Percentiles rank a stretch among this genome's conserved stretches.
Evolutionary conservation across 129 eudicot species (phyloP).

Genomic region (Ambrosia artemisiifolia): DNA sequence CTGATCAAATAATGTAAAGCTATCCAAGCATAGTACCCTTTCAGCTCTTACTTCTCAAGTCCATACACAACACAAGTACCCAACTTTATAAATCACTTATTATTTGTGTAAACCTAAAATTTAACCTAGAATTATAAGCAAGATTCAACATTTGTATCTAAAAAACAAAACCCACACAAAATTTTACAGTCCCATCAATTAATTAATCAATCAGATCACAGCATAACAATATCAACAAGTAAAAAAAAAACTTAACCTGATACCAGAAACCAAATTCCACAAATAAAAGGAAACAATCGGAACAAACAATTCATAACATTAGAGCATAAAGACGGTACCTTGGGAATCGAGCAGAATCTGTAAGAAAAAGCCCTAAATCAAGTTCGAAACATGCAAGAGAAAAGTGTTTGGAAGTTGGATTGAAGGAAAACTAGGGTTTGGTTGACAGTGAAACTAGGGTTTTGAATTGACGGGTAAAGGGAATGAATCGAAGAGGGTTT

Average conservation of each 20-base stretch:
- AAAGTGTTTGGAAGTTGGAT: slow-evolving; percentile 21
- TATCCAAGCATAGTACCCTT: slow-evolving; percentile 6
- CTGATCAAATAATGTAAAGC: slow-evolving; percentile 9
- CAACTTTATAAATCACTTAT: neutral
- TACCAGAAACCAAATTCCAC: slow-evolving; percentile 3
- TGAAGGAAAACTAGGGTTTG: slow-evolving; percentile 51
- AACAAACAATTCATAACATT: slow-evolving; percentile 8
- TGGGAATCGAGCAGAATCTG: slow-evolving; percentile 31
- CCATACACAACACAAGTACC: neutral
- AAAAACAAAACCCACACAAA: neutral
- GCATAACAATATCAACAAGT: neutral
- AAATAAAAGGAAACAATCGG: slow-evolving; percentile 14
- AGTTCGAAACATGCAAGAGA: slow-evolving; percentile 37
- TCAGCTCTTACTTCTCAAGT: neutral
- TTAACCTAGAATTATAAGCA: slow-evolving; percentile 2
- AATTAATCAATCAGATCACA: slow-evolving; percentile 24
- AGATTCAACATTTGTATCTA: neutral
- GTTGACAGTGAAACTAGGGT: slow-evolving; percentile 42
- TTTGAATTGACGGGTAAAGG: neutral
- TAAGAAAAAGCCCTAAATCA: slow-evolving; percentile 17
- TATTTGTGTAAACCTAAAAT: neutral
- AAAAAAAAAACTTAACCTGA: slow-evolving; percentile 4
- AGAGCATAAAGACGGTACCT: slow-evolving; percentile 38
- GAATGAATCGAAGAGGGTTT: slow-evolving; percentile 14
- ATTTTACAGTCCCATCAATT: neutral